Evolutionary conservation across 192 early-diverging fungal species (phyloP), one percentile per base, ranked within the genome.

Genomic region (Coemansia nantahalensis): DNA sequence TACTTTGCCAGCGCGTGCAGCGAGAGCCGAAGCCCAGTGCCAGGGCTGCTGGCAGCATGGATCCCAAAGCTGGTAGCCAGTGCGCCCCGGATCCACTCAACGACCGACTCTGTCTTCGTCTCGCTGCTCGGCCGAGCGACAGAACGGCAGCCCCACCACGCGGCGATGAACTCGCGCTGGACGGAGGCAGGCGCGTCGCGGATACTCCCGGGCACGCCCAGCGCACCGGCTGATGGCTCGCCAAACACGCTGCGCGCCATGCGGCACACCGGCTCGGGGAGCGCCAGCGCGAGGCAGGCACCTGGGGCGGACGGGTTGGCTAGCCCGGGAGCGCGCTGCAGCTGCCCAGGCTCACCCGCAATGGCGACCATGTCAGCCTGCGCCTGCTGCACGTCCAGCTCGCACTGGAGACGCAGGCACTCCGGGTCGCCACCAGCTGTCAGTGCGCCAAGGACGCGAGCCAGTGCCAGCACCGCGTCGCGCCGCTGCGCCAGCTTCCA

Each of bases 151-250:
- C 76, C 76, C 64, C 64, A 72, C 76, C 76, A 78, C 1, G 76
- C 68, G 1, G 76, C 76, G 14, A 78, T 42, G 23, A 61, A 78
- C 51, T 78, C 76, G 45, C 76, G 68, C 57, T 61, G 64, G 33
- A 78, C 76, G 3, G 70, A 65, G 12, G 13, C 30, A 2, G 70
- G 70, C 1, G 70, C 70, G 18, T 38, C 18, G 4, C 23, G 19
- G 26, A 74, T 45, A 8, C 10, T 31, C 6, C 13, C 24, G 3
- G 47, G 51, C 1, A 40, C 44, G 15, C 13, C 36, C 12, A 43
- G 52, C 12, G n/a, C 34, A 22, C 23, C 15, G 10, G 31, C 39
- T 8, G 7, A 6, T 10, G 13, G 12, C 30, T 30, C 8, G 32
- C 53, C 26, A 33, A 22, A 57, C 15, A 33, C 37, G 14, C 16